Percentiles rank a stretch among this genome's conserved stretches.
These are phyloP conservation scores for Naganishia cerealis DNA, from an alignment of 1,284 basidiomycete species.

Conservation along the genomic window DNA sequence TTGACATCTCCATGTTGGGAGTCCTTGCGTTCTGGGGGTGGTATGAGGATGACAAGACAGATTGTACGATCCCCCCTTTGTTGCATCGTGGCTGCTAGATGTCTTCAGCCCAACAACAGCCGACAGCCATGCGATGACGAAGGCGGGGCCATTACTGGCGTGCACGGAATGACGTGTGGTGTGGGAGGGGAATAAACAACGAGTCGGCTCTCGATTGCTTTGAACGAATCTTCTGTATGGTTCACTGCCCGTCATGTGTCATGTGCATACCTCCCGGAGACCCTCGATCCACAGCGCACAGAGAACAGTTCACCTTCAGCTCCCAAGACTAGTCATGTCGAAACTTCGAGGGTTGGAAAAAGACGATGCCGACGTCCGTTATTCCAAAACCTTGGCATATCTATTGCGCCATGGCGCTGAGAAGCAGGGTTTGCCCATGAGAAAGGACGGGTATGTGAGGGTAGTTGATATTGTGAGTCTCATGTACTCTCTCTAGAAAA, in stretches of 20 bases:
- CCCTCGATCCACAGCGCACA: background rate
- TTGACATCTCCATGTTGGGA: conserved; percentile 47
- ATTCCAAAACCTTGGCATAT: conserved; percentile 80
- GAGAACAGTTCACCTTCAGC: background rate
- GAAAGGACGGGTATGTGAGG: conserved; percentile 74
- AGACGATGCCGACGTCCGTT: conserved; percentile 48
- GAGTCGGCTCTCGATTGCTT: background rate
- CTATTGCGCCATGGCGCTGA: conserved; percentile 79
- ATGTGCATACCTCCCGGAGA: background rate
- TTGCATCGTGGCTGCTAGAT: too few species aligned
- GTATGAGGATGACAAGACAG: background rate
- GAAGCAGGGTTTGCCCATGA: conserved; percentile 70
- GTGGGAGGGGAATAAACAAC: conserved; percentile 1
- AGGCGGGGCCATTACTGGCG: background rate
- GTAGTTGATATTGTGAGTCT: conserved; percentile 70
- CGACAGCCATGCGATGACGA: background rate
- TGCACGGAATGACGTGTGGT: conserved; percentile 12
- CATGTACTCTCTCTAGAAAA: background rate
- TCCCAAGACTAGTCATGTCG: conserved; percentile 3
- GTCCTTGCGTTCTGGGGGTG: background rate
- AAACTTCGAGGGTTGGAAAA: conserved; percentile 33
- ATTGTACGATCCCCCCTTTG: conserved; percentile 3
- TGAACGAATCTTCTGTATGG: too few species aligned
- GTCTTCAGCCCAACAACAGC: conserved; percentile 19
- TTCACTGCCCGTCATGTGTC: background rate